Percentiles rank a stretch among this genome's conserved stretches.
Evolutionary conservation across 2,329 filamentous ascomycete genomes (phyloP).

Genomic region (Monilinia fructicola): DNA sequence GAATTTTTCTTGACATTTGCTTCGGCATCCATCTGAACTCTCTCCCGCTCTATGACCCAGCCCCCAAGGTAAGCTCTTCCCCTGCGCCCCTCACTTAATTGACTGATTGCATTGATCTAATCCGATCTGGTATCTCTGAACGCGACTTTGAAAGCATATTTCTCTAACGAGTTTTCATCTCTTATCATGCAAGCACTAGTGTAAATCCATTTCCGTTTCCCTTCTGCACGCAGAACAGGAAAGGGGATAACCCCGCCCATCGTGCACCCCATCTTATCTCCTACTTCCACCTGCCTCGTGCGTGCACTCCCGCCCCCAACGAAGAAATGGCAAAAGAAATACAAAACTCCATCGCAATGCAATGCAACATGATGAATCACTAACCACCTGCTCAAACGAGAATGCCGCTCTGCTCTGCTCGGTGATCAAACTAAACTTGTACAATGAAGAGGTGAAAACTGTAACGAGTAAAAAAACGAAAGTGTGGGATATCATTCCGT

Average conservation of each 20-base stretch:
- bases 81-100: too few relatives aligned
- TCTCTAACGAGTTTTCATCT: not conserved
- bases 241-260: not conserved
- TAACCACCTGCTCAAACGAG: not conserved
- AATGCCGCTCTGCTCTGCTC: not conserved
- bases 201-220: not conserved
- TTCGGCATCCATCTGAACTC: too few relatives aligned
- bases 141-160: not conserved
- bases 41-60: too few relatives aligned
- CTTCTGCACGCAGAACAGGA: not conserved
- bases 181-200: not conserved
- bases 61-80: too few relatives aligned
- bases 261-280: not conserved
- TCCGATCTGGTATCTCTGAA: not conserved
- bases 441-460: conserved; percentile 2
- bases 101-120: too few relatives aligned
- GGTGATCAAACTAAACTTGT: not conserved
- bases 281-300: not conserved
- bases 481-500: conserved; percentile 23
- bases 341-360: conserved; percentile 14
- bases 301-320: not conserved
- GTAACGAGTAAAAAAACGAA: conserved; percentile 12
- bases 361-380: not conserved
- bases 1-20: too few relatives aligned
- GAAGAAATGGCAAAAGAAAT: not conserved